phyloP scores from a whole-genome alignment of 495 filamentous ascomycete genomes.

The Pseudoneurospora amorphoporcata region DNA sequence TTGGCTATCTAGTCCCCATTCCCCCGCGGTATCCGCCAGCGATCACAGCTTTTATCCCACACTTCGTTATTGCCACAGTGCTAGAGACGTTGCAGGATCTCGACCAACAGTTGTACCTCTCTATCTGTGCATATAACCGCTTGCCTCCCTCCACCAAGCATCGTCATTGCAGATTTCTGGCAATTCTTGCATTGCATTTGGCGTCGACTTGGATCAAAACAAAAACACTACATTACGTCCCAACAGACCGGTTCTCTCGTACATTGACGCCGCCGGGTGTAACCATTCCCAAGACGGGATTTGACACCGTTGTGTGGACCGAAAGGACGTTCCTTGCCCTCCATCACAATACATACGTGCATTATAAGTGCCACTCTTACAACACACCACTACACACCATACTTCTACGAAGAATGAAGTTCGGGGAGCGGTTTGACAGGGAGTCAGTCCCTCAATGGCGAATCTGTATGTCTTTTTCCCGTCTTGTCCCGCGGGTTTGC shows the following conservation, averaged over 20 bases:
- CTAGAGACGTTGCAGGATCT: not conserved
- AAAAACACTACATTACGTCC: not conserved
- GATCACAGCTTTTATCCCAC: not conserved
- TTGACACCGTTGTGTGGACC: not conserved
- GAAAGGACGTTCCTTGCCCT: not conserved
- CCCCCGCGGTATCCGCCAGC: not conserved
- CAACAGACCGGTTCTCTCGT: not conserved
- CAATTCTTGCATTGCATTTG: not conserved
- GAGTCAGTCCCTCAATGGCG: conserved; percentile 81
- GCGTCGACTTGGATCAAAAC: not conserved
- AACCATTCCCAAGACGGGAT: not conserved
- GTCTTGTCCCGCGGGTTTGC: not conserved
- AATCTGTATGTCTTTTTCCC: conserved; percentile 46
- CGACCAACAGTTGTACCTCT: not conserved
- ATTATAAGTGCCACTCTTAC: not conserved
- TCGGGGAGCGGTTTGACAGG: conserved; percentile 67
- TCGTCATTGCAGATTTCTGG: not conserved
- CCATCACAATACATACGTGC: not conserved
- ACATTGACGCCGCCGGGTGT: not conserved
- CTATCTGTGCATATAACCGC: not conserved
- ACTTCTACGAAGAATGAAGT: conserved; percentile 45
- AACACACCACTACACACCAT: not conserved
- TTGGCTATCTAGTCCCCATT: not conserved
- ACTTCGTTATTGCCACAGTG: not conserved
- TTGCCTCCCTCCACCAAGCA: not conserved